These are phyloP conservation scores for Gremmenia infestans DNA, from an alignment of 2,329 filamentous ascomycete species.

Conservation along the genomic window DNA sequence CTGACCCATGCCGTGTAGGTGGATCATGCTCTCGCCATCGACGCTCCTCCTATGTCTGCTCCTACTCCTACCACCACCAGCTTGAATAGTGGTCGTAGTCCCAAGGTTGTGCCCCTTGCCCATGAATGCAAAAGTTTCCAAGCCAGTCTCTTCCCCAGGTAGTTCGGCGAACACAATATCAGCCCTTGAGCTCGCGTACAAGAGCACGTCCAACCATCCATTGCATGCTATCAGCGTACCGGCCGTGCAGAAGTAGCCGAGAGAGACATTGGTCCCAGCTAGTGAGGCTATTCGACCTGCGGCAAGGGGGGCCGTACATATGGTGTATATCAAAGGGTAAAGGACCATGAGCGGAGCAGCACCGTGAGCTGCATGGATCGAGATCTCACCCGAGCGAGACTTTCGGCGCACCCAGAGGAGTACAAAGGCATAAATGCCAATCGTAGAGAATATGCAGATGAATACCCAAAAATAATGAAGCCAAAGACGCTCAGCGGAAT, in stretches of 20 bases:
- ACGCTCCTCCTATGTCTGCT: constrained; percentile 1
- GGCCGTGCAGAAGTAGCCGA: constrained; percentile 53
- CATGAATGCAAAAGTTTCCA: constrained; percentile 44
- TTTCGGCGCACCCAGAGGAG: constrained; percentile 22
- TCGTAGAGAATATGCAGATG: constrained; percentile 43
- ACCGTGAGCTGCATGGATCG: constrained; percentile 9
- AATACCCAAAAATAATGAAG: constrained; percentile 65
- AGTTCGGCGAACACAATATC: constrained; percentile 48
- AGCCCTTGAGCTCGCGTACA: constrained; percentile 49
- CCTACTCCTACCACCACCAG: not conserved
- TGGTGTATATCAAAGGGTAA: constrained; percentile 63
- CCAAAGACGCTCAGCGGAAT: constrained; percentile 50
- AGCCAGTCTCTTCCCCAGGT: constrained; percentile 41
- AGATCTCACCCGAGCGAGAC: not conserved
- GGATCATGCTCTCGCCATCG: constrained; percentile 18
- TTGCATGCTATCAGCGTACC: constrained; percentile 54
- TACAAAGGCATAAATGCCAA: constrained; percentile 41
- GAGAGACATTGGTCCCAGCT: constrained; percentile 46
- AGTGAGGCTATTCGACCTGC: constrained; percentile 59
- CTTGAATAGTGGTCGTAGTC: constrained; percentile 12
- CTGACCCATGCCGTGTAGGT: constrained; percentile 21
- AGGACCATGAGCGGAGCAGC: constrained; percentile 51
- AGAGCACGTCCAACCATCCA: constrained; percentile 49
- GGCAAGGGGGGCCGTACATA: constrained; percentile 64
- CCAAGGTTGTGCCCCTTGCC: constrained; percentile 19